Evolutionary conservation across 352 stramenopile species (phyloP).

Genomic region (Phytophthora parvispora): DNA sequence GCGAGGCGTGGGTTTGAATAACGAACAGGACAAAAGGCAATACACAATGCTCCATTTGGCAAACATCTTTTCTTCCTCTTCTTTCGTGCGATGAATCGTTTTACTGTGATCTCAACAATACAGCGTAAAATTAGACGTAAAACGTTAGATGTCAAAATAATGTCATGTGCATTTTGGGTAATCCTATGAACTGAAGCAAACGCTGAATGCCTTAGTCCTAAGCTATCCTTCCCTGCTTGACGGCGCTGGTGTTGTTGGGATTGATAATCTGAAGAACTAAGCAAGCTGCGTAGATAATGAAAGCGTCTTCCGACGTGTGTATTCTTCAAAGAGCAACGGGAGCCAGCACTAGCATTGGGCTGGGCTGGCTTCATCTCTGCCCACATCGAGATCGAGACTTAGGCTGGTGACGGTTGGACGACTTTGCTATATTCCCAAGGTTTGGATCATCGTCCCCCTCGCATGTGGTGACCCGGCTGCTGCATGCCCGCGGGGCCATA

Average conservation of each 20-base stretch:
- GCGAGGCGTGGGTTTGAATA: conserved; percentile 35
- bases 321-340: conserved; percentile 8
- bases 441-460: conserved; percentile 54
- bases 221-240: too few species aligned
- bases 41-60: conserved; percentile 46
- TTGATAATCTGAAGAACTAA: too few species aligned
- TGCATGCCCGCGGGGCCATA: conserved; percentile 59
- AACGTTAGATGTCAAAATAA: too few species aligned
- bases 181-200: conserved; percentile 4
- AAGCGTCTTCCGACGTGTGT: conserved; percentile 22
- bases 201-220: too few species aligned
- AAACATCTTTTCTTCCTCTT: conserved; percentile 13
- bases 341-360: conserved; percentile 4
- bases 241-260: too few species aligned
- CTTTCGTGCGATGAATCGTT: background rate
- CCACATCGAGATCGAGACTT: conserved; percentile 30
- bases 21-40: conserved; percentile 57
- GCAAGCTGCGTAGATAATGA: conserved; percentile 5
- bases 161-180: background rate
- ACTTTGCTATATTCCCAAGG: conserved; percentile 22
- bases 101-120: background rate
- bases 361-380: conserved; percentile 35
- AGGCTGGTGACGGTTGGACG: conserved; percentile 34
- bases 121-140: background rate
- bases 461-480: conserved; percentile 56